Evolutionary conservation across 495 filamentous ascomycete species (phyloP), one percentile per base, ranked within the genome.

Genomic region (Neurospora africana): DNA sequence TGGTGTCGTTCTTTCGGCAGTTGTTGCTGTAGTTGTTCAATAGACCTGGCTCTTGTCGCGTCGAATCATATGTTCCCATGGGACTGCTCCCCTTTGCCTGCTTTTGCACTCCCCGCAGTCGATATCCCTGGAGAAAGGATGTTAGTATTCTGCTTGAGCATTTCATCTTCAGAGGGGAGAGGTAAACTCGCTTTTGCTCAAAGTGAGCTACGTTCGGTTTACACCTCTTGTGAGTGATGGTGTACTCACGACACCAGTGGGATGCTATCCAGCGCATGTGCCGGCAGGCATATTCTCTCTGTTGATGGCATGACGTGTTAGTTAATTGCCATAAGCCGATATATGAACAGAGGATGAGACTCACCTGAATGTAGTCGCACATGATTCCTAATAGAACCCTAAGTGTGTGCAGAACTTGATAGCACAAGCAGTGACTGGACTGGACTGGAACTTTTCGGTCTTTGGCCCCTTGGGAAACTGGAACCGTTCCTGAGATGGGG

Each of bases 191-290:
- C 76, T 61, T 73, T 13, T 69, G 68, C 40, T 80, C 77, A 68
- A 74, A 80, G 53, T 74, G 58, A 5, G 69, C 69, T 17, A 80
- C 69, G 36, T 80, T 73, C 35, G 76, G 78, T 30, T 68, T 39
- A 41, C 76, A 79, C 38, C 73, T 36, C 65, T 75, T 78, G 61
- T 76, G 75, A 0, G 75, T 76, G 2, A 70, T 30, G 17, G 71
- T 71, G 70, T 80, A 80, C 5, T 70, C 70, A 10, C 17, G 37
- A 68, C 77, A 80, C 79, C 79, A 80, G 4, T 23, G 40, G 3
- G 74, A 75, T 3, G 76, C 77, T 21, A 79, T 78, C 71, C 69
- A 79, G 13, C 77, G 79, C 67, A 73, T 71, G 72, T 80, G 77
- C 6, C 74, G 69, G 71, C 78, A 80, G 47, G 5, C 17, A 53